These are phyloP conservation scores for Waitea zeae DNA, from an alignment of 1,284 basidiomycete species.

Conservation along the genomic window DNA sequence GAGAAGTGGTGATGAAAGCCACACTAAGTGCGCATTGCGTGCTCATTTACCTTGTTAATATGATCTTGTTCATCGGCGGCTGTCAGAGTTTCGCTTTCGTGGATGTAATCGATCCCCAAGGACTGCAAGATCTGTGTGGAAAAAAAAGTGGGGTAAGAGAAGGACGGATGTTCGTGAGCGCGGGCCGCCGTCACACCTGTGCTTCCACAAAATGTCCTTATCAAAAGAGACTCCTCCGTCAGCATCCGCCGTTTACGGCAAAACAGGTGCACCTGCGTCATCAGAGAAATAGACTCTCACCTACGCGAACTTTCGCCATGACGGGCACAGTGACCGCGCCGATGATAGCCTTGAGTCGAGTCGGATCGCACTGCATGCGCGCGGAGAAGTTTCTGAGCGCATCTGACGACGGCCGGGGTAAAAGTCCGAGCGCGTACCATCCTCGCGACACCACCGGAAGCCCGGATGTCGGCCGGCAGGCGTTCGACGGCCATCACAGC, in stretches of 20 bases:
- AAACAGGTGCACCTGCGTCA: no score
- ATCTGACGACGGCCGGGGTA: constrained; percentile 3
- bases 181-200: constrained; percentile 50
- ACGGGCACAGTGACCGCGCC: constrained; percentile 83
- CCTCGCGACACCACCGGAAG: constrained; percentile 79
- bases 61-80: constrained; percentile 81
- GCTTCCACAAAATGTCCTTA: constrained; percentile 96
- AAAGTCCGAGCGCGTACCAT: constrained; percentile 43
- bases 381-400: constrained; percentile 1
- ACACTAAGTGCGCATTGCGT: no score
- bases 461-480: constrained; percentile 91
- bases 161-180: constrained; percentile 1
- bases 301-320: constrained; percentile 92
- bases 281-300: no score
- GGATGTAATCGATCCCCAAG: constrained; percentile 95
- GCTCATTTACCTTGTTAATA: constrained; percentile 22
- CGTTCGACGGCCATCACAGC: constrained; percentile 97
- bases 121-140: constrained; percentile 74
- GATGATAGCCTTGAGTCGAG: constrained; percentile 95
- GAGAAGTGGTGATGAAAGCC: constrained; percentile 35
- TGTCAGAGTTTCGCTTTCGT: constrained; percentile 93
- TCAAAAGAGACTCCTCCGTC: no score
- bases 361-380: constrained; percentile 79
- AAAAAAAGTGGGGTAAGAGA: constrained; percentile 5
- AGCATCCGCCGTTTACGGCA: no score